A percentile compares a stretch with the other conserved stretches of the same genome.
These are phyloP conservation scores for Ophiosphaerella narmari DNA, from an alignment of 2,329 filamentous ascomycete genomes.

Conservation along the genomic window DNA sequence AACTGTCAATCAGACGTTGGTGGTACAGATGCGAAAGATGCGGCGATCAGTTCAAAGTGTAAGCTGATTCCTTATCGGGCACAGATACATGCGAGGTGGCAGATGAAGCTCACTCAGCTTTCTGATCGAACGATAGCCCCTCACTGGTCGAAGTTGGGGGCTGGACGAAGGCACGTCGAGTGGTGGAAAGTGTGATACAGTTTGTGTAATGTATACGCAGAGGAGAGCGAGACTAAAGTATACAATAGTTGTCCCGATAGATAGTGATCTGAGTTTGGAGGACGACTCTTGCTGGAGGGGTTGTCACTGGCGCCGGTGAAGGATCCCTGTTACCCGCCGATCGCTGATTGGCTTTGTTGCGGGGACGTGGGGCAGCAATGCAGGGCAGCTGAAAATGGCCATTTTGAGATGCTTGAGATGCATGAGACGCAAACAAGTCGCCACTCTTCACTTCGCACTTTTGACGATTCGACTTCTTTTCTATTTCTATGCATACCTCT, in stretches of 20 bases:
- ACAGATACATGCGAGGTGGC: neutral
- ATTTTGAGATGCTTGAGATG: constrained; percentile 13
- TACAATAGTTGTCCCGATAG: neutral
- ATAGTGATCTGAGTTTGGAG: neutral
- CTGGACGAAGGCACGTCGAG: no score
- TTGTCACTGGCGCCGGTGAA: constrained; percentile 7
- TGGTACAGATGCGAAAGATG: no score
- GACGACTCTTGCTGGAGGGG: constrained; percentile 1
- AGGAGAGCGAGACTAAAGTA: neutral
- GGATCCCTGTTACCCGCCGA: constrained; percentile 3
- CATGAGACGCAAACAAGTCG: constrained; percentile 2
- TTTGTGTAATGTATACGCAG: neutral
- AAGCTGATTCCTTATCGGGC: neutral
- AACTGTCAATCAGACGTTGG: no score
- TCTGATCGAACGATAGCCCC: constrained; percentile 8
- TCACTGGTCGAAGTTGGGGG: neutral
- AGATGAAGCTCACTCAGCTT: constrained; percentile 1
- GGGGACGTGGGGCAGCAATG: constrained; percentile 1
- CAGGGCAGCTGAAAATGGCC: constrained; percentile 12
- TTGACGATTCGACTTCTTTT: neutral
- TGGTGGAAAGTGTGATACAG: no score
- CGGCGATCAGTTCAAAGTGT: no score
- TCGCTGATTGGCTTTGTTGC: constrained; percentile 5
- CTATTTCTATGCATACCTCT: neutral
- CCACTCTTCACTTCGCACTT: no score